Evolutionary conservation across 805 yeast genomes (phyloP), one percentile per base, ranked within the genome.

Genomic region (Sugiyamaella qingdaonensis): DNA sequence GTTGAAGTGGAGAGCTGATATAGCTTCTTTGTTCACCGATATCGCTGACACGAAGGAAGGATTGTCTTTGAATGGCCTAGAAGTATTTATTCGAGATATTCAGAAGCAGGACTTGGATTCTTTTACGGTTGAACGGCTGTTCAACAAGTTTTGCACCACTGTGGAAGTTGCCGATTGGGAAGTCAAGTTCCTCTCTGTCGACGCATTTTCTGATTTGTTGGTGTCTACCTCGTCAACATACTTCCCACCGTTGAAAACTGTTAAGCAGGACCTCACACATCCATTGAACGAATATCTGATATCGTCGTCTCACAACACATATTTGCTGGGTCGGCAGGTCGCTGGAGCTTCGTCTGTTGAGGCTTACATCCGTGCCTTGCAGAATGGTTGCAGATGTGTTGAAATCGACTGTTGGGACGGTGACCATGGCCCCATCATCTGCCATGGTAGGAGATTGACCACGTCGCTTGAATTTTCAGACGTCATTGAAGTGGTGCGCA

Each of bases 391-490:
- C 62, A 75, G 97, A 44, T 91, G 97, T 57, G 76, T 94, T n/a
- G 99, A 94, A 64, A 82, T 94, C 39, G 99, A 94, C 68, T 76
- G 94, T 18, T 94, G 99, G 99, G 96, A 92, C 71, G 87, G 85
- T 19, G 82, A 79, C 33, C 68, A 70, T 10, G 91, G 85, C 0
- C 99, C 99, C 0, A 79, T 88, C 0, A 97, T 94, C 0, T 85
- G 86, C 29, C 99, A 94, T 68, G 99, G 99, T 0, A 72, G 85
- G 47, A 81, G 96, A 0, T 80, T 94, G 57, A 88, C 98, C 0
- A 76, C 84, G 0, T 80, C 92, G 0, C 80, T 92, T 10, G 79
- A 82, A 1, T 77, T 92, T 31, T 66, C 73, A 10, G 84, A 83
- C 58, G 97, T 90, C 2, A 68, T 89, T 2, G 79, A 78, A 36